Evolutionary conservation across 305 asterid genomes (phyloP), one percentile per base, ranked within the genome.

Genomic region (Striga hermonthica): DNA sequence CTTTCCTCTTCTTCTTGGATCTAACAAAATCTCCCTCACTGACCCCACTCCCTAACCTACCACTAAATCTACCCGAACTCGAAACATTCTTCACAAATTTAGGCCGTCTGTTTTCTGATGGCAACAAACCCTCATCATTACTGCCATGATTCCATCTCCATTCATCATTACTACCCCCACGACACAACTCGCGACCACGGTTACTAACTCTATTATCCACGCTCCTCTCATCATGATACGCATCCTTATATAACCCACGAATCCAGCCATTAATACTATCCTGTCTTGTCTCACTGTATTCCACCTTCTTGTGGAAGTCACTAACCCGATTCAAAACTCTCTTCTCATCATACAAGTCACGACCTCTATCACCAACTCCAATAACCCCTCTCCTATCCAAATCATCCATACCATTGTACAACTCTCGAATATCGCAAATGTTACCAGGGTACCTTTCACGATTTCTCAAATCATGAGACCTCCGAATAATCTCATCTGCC

Each of bases 61-160:
- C 82, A 65, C 76, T 81, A 72, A 76, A 72, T 79, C 85, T 84
- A 74, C 68, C 79, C 69, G 69, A 73, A 59, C 73, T 75, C 40
- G 22, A 38, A 72, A 63, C 80, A 77, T 65, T 58, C 61, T 74
- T 72, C 40, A 53, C 37, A 67, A 62, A 28, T 47, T 70, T 81
- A 10, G 57, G 68, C 44, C 35, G 53, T 54, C 65, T 66, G 65
- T 62, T 73, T 55, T 57, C 75, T 9, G 66, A 66, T 22, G 39
- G 44, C 43, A 44, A 62, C 45, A 60, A 57, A 75, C 44, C 72
- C 63, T 69, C 80, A 60, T 72, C 78, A 57, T 57, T 61, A 45
- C 9, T 8, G 9, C 50, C 64, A 71, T 45, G 50, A 65, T 62
- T 73, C 59, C 41, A 64, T 68, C 70, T 71, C 74, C 70, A 64